Base-by-base conservation (phyloP, 306 rosid genomes). In the Trifolium pratense region DNA sequence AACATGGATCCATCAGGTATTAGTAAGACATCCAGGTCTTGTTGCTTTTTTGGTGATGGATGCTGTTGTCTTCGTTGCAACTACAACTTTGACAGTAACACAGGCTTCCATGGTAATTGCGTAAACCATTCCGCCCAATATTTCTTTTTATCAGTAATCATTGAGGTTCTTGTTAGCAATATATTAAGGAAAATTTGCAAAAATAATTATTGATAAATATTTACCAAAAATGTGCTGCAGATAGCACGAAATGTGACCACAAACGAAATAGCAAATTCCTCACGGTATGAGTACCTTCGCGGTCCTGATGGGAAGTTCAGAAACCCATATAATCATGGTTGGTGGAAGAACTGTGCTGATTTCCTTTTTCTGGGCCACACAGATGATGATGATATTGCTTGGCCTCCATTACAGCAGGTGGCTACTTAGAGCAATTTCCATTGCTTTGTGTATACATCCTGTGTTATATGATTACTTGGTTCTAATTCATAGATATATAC, bases 231-330 rank as follows among this genome's bases (percentile, higher is more conserved):
- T 5, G n/a, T 78, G 14, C 73, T 71, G 80, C 90, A 91, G 98
- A 85, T 93, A 71, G 94, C 97, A 74, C 94, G 89, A 69, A 93
- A 93, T 83, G 80, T 93, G 85, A 93, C 98, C 21, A 91, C 97
- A 15, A 91, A 91, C 29, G 98, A 93, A 80, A 8, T 83, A 43
- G 94, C 92, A 39, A 93, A 93, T 66, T 86, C 90, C 6, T 5
- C 78, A 70, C 96, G 96, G 2, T 91, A 94, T 31, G 89, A 86
- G 7, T 91, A 91, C 83, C 97, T 91, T 48, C 93, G 84, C 3
- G 91, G 97, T 66, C 86, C 92, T 39, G 95, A 91, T 79, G 99
- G 97, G 76, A 76, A 51, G 78, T 89, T 91, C 83, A 86, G 86
- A 56, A 91, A 94, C 80, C 99, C 95, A 23, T 91, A 88, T 75